Percentiles rank a stretch among this genome's conserved stretches.
phyloP scores from a whole-genome alignment of 306 rosid species.

The Trifolium repens region DNA sequence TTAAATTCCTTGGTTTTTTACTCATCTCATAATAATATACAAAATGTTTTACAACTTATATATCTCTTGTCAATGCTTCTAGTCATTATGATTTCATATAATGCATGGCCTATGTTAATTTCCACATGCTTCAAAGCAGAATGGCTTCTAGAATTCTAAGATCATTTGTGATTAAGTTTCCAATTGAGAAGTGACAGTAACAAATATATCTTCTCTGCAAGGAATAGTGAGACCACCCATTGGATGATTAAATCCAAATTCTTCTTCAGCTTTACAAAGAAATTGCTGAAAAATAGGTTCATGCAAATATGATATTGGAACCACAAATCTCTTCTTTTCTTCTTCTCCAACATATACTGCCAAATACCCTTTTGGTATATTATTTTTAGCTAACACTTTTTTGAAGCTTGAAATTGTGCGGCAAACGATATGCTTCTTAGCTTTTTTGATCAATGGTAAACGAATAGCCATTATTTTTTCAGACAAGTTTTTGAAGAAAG shows the following conservation, averaged over 20 bases:
- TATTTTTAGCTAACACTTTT: constrained; percentile 22
- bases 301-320: constrained; percentile 82
- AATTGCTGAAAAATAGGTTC: constrained; percentile 75
- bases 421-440: constrained; percentile 6
- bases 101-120: no score
- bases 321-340: constrained; percentile 68
- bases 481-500: neutral
- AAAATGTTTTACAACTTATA: no score
- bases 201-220: constrained; percentile 78
- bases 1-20: no score
- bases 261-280: constrained; percentile 79
- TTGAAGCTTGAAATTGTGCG: neutral
- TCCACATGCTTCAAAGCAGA: neutral
- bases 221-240: constrained; percentile 91
- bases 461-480: constrained; percentile 1
- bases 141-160: neutral
- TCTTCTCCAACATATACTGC: constrained; percentile 87
- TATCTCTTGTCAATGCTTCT: no score
- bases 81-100: no score
- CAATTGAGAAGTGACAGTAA: constrained; percentile 55
- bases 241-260: constrained; percentile 86
- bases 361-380: constrained; percentile 86
- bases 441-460: constrained; percentile 4
- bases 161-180: neutral
- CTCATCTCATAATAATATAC: no score